A percentile compares a stretch with the other conserved stretches of the same genome.
Conservation (phyloP, 768 basidiomycete genomes). For the Russula foetens region DNA sequence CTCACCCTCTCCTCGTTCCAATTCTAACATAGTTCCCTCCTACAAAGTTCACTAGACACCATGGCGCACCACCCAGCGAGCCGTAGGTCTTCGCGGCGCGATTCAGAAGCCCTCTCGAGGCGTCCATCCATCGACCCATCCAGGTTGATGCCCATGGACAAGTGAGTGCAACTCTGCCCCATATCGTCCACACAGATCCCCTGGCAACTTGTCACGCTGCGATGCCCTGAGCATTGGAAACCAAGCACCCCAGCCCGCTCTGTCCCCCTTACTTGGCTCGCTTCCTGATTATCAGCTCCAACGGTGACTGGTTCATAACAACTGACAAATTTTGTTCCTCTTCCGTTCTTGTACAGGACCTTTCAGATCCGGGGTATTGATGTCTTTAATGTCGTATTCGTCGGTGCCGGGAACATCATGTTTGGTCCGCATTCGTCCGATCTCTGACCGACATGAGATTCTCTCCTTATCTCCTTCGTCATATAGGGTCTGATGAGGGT, state of each 20-base stretch:
- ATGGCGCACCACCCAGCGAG: constrained; percentile 29
- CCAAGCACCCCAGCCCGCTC: background rate
- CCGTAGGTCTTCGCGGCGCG: constrained; percentile 36
- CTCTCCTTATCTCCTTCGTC: constrained; percentile 1
- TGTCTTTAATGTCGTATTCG: constrained; percentile 88
- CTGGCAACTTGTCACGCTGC: background rate
- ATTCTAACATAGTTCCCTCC: background rate
- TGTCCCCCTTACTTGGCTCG: background rate
- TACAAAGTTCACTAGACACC: constrained; percentile 20
- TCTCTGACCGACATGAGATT: background rate
- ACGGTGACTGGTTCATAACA: constrained; percentile 3
- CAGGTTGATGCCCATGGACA: constrained; percentile 73
- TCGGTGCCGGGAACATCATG: constrained; percentile 98
- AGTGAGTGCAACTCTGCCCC: constrained; percentile 32
- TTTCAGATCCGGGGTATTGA: constrained; percentile 51
- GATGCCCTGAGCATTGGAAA: background rate
- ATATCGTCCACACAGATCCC: background rate
- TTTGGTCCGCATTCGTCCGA: constrained; percentile 52
- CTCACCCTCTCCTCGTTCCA: background rate
- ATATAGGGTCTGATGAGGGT: constrained; percentile 71
- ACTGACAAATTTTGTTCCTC: constrained; percentile 15
- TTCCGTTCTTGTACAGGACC: constrained; percentile 28
- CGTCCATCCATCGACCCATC: constrained; percentile 72
- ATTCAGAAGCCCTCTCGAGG: constrained; percentile 49
- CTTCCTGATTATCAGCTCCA: constrained; percentile 11